A percentile compares a stretch with the other conserved stretches of the same genome.
Conservation (phyloP, 768 basidiomycete genomes). For the Boletus tylopilopsis region DNA sequence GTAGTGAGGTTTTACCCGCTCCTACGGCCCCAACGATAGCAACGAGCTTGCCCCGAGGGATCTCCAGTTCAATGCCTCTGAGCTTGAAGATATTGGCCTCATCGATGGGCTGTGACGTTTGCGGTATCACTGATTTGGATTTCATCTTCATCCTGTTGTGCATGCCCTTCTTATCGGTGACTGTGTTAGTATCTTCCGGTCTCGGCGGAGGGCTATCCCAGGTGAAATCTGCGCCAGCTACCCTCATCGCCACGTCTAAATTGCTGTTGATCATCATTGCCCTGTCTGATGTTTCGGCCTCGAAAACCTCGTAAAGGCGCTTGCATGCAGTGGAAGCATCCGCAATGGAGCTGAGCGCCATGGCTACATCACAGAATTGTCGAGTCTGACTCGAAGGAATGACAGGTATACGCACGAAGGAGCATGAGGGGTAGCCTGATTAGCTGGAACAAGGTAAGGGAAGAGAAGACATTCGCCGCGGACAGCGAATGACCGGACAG, state of each 20-base stretch:
- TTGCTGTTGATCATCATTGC: constrained; percentile 50
- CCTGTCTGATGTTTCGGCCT: constrained; percentile 71
- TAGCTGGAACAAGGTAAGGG: constrained; percentile 81
- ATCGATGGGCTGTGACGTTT: constrained; percentile 34
- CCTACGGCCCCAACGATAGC: constrained; percentile 81
- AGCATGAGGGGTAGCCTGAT: constrained; percentile 82
- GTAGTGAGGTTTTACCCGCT: constrained; percentile 52
- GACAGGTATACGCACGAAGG: constrained; percentile 34
- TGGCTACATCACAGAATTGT: constrained; percentile 37
- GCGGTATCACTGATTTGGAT: constrained; percentile 13
- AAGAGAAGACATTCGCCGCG: constrained; percentile 76
- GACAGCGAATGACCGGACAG: constrained; percentile 63
- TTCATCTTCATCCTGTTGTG: constrained; percentile 10
- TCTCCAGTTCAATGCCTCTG: constrained; percentile 55
- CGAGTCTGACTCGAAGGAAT: constrained; percentile 5
- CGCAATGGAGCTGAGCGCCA: constrained; percentile 72
- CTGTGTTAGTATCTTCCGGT: constrained; percentile 27
- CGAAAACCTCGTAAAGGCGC: constrained; percentile 78
- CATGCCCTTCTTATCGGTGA: not conserved
- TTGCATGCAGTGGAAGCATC: constrained; percentile 80
- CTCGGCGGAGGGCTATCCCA: constrained; percentile 81
- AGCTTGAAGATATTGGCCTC: constrained; percentile 56
- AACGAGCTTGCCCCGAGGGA: constrained; percentile 74
- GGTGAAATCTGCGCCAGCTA: constrained; percentile 69
- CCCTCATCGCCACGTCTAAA: constrained; percentile 61